Evolutionary conservation across 2,329 filamentous ascomycete species (phyloP), one percentile per base, ranked within the genome.

Genomic region (Aspergillus sp.): DNA sequence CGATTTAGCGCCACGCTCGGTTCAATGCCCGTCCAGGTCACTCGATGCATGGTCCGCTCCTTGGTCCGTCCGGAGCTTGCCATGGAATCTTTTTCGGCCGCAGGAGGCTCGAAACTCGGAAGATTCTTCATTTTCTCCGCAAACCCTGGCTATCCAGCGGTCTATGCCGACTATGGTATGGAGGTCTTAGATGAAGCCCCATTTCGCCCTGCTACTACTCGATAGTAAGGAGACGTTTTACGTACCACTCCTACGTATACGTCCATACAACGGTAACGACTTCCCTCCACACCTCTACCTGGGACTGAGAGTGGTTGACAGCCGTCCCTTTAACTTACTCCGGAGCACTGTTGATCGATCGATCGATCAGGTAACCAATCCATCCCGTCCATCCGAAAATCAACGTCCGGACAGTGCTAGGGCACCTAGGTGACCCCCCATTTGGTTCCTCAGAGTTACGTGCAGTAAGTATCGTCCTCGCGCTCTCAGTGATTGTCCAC

Each of bases 21-120:
- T 59, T 58, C 61, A 62, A 47, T 45, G 55, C 50, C 61, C 54
- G 55, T 62, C 58, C 56, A 58, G 51, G 52, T 60, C 42, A 49
- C 47, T 51, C 36, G 45, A 58, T 60, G 65, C 65, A 69, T 63
- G 63, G 64, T 60, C 59, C 67, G 63, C 59, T 56, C 52, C 58
- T 52, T 67, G 64, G 60, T 57, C 64, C 61, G 64, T 56, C 55
- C 63, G 58, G 60, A 55, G 49, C 51, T 50, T 58, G 59, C 59
- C 31, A 49, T 49, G 32, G 56, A 58, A 58, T 52, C 53, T 55
- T 61, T 56, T 55, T 64, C 55, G 46, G 31, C 58, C 57, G 59
- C 56, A 53, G 56, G 58, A 62, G 62, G 49, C 61, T 65, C 58
- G 63, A 64, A 64, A 58, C 54, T 59, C 54, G 59, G 57, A 56